Conservation (phyloP, 495 filamentous ascomycete species). For the Xylaria intraflava region DNA sequence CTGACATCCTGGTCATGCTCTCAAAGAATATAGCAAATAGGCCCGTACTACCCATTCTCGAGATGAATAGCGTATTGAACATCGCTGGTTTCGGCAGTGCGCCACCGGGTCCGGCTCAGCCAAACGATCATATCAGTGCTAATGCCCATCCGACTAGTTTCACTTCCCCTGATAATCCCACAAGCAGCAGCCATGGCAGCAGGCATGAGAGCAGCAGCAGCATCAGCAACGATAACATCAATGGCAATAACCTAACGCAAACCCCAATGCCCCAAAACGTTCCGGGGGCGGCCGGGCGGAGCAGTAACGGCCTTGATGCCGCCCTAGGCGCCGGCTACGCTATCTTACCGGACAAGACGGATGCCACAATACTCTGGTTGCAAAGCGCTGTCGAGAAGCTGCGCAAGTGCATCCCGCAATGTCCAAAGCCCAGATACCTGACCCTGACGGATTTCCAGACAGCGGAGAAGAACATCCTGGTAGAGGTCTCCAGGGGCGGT, state of each 20-base stretch:
- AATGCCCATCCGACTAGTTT: not conserved
- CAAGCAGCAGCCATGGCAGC: not conserved
- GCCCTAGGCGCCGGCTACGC: slow-evolving; percentile 25
- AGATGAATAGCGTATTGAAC: slow-evolving; percentile 25
- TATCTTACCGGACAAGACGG: slow-evolving; percentile 24
- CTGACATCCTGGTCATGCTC: slow-evolving; percentile 27
- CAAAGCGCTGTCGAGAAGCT: slow-evolving; percentile 24
- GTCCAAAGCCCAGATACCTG: slow-evolving; percentile 20
- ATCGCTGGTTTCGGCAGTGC: not conserved
- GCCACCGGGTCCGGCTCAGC: not conserved
- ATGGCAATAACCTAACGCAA: not conserved
- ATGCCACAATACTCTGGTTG: slow-evolving; percentile 23
- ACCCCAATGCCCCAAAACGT: not conserved
- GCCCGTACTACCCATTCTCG: slow-evolving; percentile 22
- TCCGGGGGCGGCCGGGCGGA: not conserved
- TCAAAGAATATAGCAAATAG: slow-evolving; percentile 25
- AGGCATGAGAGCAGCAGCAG: not conserved
- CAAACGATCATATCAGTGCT: not conserved
- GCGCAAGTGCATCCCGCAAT: slow-evolving; percentile 19
- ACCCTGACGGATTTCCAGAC: slow-evolving; percentile 27
- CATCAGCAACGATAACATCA: not conserved
- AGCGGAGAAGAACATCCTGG: slow-evolving; percentile 22
- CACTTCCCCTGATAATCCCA: not conserved
- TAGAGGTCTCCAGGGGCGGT: slow-evolving; percentile 15
- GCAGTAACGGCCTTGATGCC: slow-evolving; percentile 14